Percentiles rank a stretch among this genome's conserved stretches.
Conservation (phyloP, 139 green algal species). For the Gonium pectorale region DNA sequence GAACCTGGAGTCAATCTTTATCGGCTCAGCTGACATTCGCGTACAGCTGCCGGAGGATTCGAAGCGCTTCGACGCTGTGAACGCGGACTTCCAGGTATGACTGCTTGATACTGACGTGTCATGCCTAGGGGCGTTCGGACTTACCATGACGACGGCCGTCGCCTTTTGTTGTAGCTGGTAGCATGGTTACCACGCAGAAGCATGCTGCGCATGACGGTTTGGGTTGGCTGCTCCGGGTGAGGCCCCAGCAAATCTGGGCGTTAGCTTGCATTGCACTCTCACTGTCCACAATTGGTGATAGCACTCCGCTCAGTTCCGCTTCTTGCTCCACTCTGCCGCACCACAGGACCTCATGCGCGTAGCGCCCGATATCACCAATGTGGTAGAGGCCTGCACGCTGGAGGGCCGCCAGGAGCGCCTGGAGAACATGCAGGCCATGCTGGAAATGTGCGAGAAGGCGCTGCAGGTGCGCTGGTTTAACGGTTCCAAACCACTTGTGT, state of each 20-base stretch:
- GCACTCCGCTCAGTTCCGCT: not conserved
- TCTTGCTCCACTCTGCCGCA: conserved; percentile 20
- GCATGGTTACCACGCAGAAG: too few species aligned
- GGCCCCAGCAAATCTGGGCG: too few species aligned
- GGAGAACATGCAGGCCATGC: conserved; percentile 86
- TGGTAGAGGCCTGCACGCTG: conserved; percentile 92
- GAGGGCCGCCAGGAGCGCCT: conserved; percentile 90
- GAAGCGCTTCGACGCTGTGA: conserved; percentile 86
- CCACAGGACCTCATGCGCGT: conserved; percentile 78
- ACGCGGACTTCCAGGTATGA: conserved; percentile 87
- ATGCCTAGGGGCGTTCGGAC: too few species aligned
- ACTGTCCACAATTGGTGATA: not conserved
- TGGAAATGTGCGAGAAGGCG: conserved; percentile 96
- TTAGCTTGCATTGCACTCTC: not conserved
- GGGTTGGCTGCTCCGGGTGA: too few species aligned
- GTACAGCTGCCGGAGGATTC: conserved; percentile 93
- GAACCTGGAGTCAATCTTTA: conserved; percentile 92
- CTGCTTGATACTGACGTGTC: too few species aligned
- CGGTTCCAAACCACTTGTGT: too few species aligned
- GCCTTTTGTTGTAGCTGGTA: too few species aligned
- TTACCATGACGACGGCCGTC: too few species aligned
- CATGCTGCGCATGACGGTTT: too few species aligned
- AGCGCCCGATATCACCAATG: conserved; percentile 82
- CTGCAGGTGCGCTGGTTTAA: conserved; percentile 75
- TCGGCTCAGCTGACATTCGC: conserved; percentile 89